Base-by-base conservation (phyloP, 2,329 filamentous ascomycete genomes). In the Elsinoe batatas region DNA sequence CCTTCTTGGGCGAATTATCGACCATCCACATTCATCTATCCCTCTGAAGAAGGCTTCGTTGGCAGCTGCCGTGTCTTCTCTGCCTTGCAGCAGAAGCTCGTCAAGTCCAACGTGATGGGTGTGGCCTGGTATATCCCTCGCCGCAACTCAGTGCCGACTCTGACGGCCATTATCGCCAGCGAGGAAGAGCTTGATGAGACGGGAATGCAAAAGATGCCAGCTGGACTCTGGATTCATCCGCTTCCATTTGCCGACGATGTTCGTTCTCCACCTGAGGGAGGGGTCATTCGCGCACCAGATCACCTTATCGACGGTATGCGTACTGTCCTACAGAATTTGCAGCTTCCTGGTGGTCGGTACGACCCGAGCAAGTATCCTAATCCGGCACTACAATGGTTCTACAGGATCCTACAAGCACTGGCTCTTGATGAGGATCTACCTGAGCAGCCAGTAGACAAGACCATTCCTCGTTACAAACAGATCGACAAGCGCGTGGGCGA, bases 21-120 rank as follows among this genome's bases (percentile, higher is more conserved):
- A 65, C 90, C 91, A 63, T 88, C 91, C 0, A 88, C 83, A 0
- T 98, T 96, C 69, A 88, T 98, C 57, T 97, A 95, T 65, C 93
- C 93, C 0, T 93, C 86, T 15, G 93, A 98, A 70, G 85, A 90
- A 60, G 86, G 88, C 59, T 95, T 84, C 63, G 79, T 96, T 22
- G 93, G 93, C 17, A 97, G 91, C 1, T 94, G 90, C 0, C 84
- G 93, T 6, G 90, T 95, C 2, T 98, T 97, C 68, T 85, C 91
- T 2, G 89, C 93, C 0, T 73, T 98, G 18, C 90, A 94, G 73
- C 85, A 90, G 64, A 97, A 95, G 67, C 77, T 98, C 1, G 71
- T 91, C 3, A 81, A 82, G 56, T 82, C 85, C 49, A 77, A 89
- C 51, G 95, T 91, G 65, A 81, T 96, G 64, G 93, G 81, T 1